Evolutionary conservation across 108 stramenopile species (phyloP), one percentile per base, ranked within the genome.

Genomic region (Asterionellopsis glacialis): DNA sequence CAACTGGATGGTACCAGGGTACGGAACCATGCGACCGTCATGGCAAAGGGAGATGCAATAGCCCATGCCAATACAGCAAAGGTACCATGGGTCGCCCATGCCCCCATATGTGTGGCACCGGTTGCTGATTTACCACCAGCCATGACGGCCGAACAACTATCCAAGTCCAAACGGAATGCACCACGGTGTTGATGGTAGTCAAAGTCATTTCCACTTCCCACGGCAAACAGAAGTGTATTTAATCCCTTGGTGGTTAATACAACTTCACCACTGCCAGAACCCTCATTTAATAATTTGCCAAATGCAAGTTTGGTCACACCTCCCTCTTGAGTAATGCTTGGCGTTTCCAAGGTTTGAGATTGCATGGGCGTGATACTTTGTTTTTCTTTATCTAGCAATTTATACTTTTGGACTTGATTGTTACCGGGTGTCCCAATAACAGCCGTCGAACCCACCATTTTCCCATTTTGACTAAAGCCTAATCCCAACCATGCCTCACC

Each of bases 21-120:
- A 14, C 80, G 79, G 54, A 81, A 81, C 56, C 65, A 62, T 13
- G 83, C 83, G 0, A 74, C 69, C 6, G 79, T 70, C 26, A 84
- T 64, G 39, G 83, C 66, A 14, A 68, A 54, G 15, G 83, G 83
- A 14, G 73, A 38, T 23, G 72, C 42, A 12, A 84, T 51, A 0
- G 69, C 76, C 61, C 68, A 77, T 12, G 64, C 67, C 57, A 79
- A 33, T 10, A 57, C 51, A 15, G 74, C 77, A 13, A 84, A 49
- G 50, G 72, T 58, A 18, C 80, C 83, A 72, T 84, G 83, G 21
- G 70, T 60, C 1, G 59, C 65, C 54, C 66, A 72, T 2, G 43
- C 38, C 25, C 24, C 26, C 45, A 44, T 43, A 61, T 68, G 59
- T 9, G 13, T 33, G 16, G 51, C 1, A 5, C 14, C 52, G 0